These are phyloP conservation scores for Fusarium brachygibbosum DNA, from an alignment of 2,329 filamentous ascomycete species.

Conservation along the genomic window DNA sequence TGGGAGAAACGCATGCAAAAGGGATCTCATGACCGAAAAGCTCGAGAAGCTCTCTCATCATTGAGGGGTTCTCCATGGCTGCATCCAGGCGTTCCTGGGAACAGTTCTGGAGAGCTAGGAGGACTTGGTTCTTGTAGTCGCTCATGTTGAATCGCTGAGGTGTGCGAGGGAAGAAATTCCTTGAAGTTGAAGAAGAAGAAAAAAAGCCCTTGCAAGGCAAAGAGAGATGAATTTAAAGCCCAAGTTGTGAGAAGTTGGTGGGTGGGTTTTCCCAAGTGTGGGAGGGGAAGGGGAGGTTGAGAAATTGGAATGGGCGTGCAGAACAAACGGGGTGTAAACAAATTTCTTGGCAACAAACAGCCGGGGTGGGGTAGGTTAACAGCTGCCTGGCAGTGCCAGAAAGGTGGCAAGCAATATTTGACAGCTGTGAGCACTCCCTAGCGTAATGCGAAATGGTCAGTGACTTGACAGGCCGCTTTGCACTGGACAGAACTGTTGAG, in stretches of 20 bases:
- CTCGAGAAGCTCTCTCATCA: not conserved
- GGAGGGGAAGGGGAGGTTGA: not conserved
- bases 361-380: not conserved
- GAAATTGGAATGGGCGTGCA: conserved; percentile 8
- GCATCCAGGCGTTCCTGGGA: not conserved
- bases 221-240: conserved; percentile 2
- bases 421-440: not conserved
- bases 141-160: not conserved
- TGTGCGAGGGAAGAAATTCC: not conserved
- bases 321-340: conserved; percentile 2
- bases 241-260: not conserved
- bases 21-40: conserved; percentile 13
- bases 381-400: not conserved
- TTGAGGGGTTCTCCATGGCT: not conserved
- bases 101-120: not conserved
- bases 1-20: not conserved
- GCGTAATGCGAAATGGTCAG: not conserved
- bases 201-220: not conserved
- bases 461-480: not conserved
- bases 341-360: conserved; percentile 12
- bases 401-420: conserved; percentile 1
- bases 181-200: not conserved
- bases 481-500: not conserved
- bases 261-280: not conserved
- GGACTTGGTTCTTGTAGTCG: not conserved